Evolutionary conservation across 129 eudicot genomes (phyloP), one percentile per base, ranked within the genome.

Genomic region (Mikania micrantha): DNA sequence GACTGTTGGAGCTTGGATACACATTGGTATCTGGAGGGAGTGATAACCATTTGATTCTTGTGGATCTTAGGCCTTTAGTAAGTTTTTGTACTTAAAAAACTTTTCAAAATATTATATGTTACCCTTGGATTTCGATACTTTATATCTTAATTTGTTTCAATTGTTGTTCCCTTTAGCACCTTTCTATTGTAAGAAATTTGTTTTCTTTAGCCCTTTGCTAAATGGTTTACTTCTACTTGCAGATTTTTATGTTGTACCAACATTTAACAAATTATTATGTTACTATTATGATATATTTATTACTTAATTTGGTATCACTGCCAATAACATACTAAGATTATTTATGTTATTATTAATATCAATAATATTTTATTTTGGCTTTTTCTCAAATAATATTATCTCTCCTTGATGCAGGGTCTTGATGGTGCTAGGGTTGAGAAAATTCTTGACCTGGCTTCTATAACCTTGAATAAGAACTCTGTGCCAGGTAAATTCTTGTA

Each of bases 341-440:
- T 32, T 7, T 32, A 4, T 32, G 36, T 32, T 4, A 32, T 32
- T 32, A 4, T 32, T 32, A 32, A 4, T 11, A 7, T n/a, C n/a
- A n/a, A n/a, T n/a, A n/a, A n/a, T 20, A 17, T 29, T 35, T 48
- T 15, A 12, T 36, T 53, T 34, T 3, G 24, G 27, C n/a, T 52
- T 52, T 34, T 15, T 7, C 11, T 21, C 12, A 42, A 63, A 27
- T 47, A 17, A 0, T 57, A 52, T 53, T 2, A 11, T 12, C 17
- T 62, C 34, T 22, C 32, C n/a, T 70, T 10, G 24, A 27, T 48
- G 52, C 67, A 88, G 96, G 90, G 87, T 72, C 73, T 86, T 65
- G 96, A 92, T 72, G 98, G 98, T 58, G 98, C 98, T 66, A 79
- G 96, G 75, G 98, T 82, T 74, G 96, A 92, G 80, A 92, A 92